Evolutionary conservation across 108 stramenopile genomes (phyloP), one percentile per base, ranked within the genome.

Genomic region (Conticribra weissflogii): DNA sequence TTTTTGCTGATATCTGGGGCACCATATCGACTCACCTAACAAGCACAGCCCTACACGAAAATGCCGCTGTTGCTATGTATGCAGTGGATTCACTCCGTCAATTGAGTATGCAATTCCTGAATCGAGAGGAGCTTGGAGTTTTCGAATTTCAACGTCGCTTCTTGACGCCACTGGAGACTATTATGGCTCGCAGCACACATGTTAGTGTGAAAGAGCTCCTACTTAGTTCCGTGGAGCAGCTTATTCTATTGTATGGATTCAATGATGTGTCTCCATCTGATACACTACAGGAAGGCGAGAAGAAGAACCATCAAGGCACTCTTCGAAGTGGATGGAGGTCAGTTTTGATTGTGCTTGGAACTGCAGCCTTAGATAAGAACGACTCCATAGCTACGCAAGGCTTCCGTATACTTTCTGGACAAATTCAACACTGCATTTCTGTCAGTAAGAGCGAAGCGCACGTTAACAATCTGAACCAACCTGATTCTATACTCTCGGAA

Each of bases 21-120:
- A 85, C 89, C 5, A 88, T 98, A 31, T 89, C 97, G 2, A 79
- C 72, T 46, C 97, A 97, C 72, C 90, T 98, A 59, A 92, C 96
- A 19, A 83, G 81, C 50, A 97, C 96, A 0, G 98, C 97, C 18
- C 74, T 96, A 50, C 97, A 98, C 72, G 67, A 79, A n/a, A 97
- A 99, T 73, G 81, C 87, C 36, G 90, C 92, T 16, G 88, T 98
- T 25, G 96, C 97, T 16, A 96, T 95, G 96, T 99, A 95, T 76
- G 96, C 98, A 4, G 95, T 99, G 2, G 99, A 99, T 86, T 95
- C 96, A 1, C 88, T 99, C 44, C 88, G 96, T 19, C 99, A 99
- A 86, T 86, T 99, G 54, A 87, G 94, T 44, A 79, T 97, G 58
- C 97, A 98, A 79, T 99, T 97, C 71, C 72, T 99, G 50, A 80